Conservation (phyloP, 805 yeast species). For the Lachancea dasiensis region DNA sequence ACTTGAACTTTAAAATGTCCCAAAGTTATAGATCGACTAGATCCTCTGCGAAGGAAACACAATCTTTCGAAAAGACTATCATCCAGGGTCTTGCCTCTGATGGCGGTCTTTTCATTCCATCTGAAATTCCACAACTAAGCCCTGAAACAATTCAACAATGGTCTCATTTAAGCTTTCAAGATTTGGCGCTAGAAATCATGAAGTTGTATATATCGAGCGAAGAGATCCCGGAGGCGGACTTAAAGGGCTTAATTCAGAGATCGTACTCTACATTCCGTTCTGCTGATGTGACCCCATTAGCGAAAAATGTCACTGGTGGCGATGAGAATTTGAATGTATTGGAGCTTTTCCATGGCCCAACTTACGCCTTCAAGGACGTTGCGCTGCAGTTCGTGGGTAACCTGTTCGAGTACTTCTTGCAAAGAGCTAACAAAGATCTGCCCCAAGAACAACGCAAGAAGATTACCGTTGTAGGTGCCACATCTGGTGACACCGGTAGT, state of each 20-base stretch:
- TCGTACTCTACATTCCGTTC: slow-evolving; percentile 91
- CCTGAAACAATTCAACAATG: slow-evolving; percentile 55
- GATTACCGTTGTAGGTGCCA: slow-evolving; percentile 97
- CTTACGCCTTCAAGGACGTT: slow-evolving; percentile 98
- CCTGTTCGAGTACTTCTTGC: slow-evolving; percentile 85
- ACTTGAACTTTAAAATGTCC: slow-evolving; percentile 29
- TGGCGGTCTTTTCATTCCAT: slow-evolving; percentile 92
- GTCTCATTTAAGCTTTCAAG: slow-evolving; percentile 72
- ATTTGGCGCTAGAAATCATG: slow-evolving; percentile 82
- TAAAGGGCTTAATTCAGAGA: slow-evolving; percentile 51
- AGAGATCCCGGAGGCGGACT: slow-evolving; percentile 70
- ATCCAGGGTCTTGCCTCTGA: slow-evolving; percentile 92
- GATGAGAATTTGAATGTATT: slow-evolving; percentile 61
- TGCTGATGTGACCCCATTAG: slow-evolving; percentile 82
- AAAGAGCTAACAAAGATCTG: slow-evolving; percentile 58
- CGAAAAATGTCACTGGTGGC: slow-evolving; percentile 47
- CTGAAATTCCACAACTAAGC: slow-evolving; percentile 62
- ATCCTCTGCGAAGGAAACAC: slow-evolving; percentile 43
- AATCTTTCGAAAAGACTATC: slow-evolving; percentile 74
- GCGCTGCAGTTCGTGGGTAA: slow-evolving; percentile 98
- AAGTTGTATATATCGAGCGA: slow-evolving; percentile 63
- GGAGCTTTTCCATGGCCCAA: slow-evolving; percentile 98
- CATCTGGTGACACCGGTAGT: slow-evolving; percentile 98
- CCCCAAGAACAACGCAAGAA: slow-evolving; percentile 59
- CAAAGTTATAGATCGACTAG: slow-evolving; percentile 79